phyloP scores from a whole-genome alignment of 2,329 filamentous ascomycete species.

The Monosporascus sp. region DNA sequence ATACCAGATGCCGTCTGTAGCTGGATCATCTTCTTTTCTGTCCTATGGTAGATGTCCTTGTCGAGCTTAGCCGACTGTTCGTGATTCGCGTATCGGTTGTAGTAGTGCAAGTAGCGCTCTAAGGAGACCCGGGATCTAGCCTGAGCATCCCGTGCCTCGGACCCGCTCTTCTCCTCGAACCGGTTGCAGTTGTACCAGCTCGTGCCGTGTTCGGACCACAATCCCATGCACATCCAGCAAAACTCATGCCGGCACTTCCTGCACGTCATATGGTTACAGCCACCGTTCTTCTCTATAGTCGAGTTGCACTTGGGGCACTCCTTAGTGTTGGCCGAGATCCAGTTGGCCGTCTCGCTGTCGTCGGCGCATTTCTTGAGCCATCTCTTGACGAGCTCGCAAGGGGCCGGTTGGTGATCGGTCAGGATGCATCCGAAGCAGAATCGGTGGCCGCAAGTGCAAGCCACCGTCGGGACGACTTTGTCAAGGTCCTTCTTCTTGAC shows the following conservation, averaged over 20 bases:
- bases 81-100: constrained; percentile 98
- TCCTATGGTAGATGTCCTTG: constrained; percentile 92
- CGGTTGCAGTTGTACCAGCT: constrained; percentile 99
- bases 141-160: constrained; percentile 85
- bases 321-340: constrained; percentile 98
- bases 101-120: constrained; percentile 97
- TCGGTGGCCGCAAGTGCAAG: constrained; percentile 74
- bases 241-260: constrained; percentile 41
- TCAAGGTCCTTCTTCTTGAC: constrained; percentile 84
- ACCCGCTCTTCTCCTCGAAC: constrained; percentile 91
- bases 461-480: constrained; percentile 82
- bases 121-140: constrained; percentile 84
- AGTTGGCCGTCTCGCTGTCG: constrained; percentile 96
- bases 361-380: constrained; percentile 99
- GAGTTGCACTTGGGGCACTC: constrained; percentile 95
- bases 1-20: constrained; percentile 90
- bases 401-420: constrained; percentile 87
- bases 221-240: constrained; percentile 99
- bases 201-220: constrained; percentile 97
- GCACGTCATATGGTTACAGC: constrained; percentile 37
- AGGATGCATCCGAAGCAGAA: constrained; percentile 96
- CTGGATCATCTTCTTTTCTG: constrained; percentile 98
- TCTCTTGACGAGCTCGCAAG: constrained; percentile 83
- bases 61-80: constrained; percentile 96
- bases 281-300: constrained; percentile 93